Conservation (phyloP, 169 alveolate species). For the Ichthyophthirius multifiliis region DNA sequence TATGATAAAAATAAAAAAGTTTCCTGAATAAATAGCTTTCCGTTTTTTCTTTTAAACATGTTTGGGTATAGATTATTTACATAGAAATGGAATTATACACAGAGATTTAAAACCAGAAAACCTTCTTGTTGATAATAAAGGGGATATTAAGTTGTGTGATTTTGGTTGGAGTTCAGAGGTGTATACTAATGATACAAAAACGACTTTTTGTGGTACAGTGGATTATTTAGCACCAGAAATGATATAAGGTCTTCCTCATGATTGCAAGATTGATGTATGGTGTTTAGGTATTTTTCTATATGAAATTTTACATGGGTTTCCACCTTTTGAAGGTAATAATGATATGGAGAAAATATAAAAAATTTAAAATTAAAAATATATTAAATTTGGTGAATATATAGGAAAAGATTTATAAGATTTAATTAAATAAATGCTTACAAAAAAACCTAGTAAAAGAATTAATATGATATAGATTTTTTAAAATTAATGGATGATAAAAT, state of each 20-base stretch:
- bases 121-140: constrained; percentile 50
- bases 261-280: constrained; percentile 82
- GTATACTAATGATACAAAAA: constrained; percentile 40
- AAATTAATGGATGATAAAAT: constrained; percentile 55
- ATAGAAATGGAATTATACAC: constrained; percentile 66
- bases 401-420: constrained; percentile 38
- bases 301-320: constrained; percentile 79
- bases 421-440: constrained; percentile 38
- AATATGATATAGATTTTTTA: constrained; percentile 46
- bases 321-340: constrained; percentile 72
- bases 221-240: constrained; percentile 91
- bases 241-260: constrained; percentile 66
- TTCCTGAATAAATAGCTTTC: constrained; percentile 65
- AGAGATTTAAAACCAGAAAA: constrained; percentile 79
- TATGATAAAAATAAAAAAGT: constrained; percentile 46
- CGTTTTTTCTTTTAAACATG: constrained; percentile 57
- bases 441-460: constrained; percentile 52
- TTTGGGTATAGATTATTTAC: constrained; percentile 62
- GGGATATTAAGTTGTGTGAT: constrained; percentile 62
- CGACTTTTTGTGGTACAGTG: constrained; percentile 87
- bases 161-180: constrained; percentile 80
- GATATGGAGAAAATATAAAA: constrained; percentile 35
- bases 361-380: constrained; percentile 32
- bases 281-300: constrained; percentile 81
- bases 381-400: constrained; percentile 18